Percentiles rank a stretch among this genome's conserved stretches.
phyloP scores from a whole-genome alignment of 805 yeast genomes.

The Ogataea pilisensis region DNA sequence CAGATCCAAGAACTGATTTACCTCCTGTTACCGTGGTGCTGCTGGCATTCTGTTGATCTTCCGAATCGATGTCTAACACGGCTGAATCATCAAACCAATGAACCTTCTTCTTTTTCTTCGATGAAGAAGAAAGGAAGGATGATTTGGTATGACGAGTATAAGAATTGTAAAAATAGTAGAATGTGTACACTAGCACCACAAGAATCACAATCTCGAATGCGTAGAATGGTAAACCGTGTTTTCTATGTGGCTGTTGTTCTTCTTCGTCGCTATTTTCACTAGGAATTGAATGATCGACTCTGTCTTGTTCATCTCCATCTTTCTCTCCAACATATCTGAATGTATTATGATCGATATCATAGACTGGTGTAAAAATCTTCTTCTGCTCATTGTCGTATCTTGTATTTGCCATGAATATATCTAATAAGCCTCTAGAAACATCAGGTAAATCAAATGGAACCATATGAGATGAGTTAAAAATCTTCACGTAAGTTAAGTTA shows the following conservation, averaged over 20 bases:
- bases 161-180: conserved; percentile 23
- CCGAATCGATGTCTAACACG: conserved; percentile 3
- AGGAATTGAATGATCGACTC: neutral
- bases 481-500: conserved; percentile 71
- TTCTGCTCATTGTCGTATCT: conserved; percentile 18
- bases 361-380: conserved; percentile 26
- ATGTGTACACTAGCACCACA: conserved; percentile 17
- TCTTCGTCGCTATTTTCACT: neutral
- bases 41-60: too few relatives aligned
- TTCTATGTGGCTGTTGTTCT: conserved; percentile 1
- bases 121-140: conserved; percentile 19
- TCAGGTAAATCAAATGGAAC: conserved; percentile 80
- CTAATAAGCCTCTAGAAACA: conserved; percentile 66
- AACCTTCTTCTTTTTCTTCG: conserved; percentile 30
- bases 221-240: conserved; percentile 18
- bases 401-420: conserved; percentile 38
- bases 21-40: neutral
- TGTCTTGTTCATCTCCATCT: conserved; percentile 1
- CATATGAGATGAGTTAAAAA: conserved; percentile 86
- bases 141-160: conserved; percentile 18
- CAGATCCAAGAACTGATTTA: conserved; percentile 15
- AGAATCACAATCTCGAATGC: conserved; percentile 22
- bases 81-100: conserved; percentile 30
- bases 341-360: conserved; percentile 14
- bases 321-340: conserved; percentile 2